Evolutionary conservation across 2,329 filamentous ascomycete genomes (phyloP), one percentile per base, ranked within the genome.

Genomic region (Colletotrichum noveboracense): DNA sequence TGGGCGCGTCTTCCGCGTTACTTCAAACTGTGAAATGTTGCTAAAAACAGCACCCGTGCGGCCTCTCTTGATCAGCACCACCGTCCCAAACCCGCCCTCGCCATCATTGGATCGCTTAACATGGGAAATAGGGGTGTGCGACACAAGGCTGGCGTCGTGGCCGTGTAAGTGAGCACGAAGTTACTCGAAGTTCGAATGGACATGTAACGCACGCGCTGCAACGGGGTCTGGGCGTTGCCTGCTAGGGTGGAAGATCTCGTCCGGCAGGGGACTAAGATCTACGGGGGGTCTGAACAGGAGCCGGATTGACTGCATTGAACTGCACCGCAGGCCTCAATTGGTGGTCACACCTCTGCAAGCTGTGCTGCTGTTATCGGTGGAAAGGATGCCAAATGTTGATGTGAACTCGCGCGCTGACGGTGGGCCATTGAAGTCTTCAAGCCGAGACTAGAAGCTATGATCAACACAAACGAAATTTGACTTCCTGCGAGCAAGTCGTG

Each of bases 171-270:
- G 55, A 58, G 55, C 24, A 58, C 7, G 18, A 61, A 61, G 58
- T 61, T 61, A 64, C 62, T 36, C 14, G 55, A 43, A n/a, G 55
- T 26, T 38, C 26, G 52, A 16, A 48, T 21, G 62, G 34, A 60
- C 52, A 34, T 18, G 64, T 58, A 48, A 65, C 36, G 70, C 70
- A 72, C 70, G 55, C 28, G 24, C 64, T 72, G 10, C 21, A 30
- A 61, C 36, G 16, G 55, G 52, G 65, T 32, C 65, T 60, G 34
- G 30, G 70, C 70, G 55, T 32, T 16, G 55, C 16, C 56, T n/a
- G 34, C 66, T n/a, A 56, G 21, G 58, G 66, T 69, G 30, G 65
- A 43, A 73, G 66, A 73, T 73, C 71, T 73, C 38, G 32, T 73
- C 56, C 56, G 38, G 56, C 66, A 43, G 7, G 24, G 24, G 24